Percentiles rank a stretch among this genome's conserved stretches.
phyloP scores from a whole-genome alignment of 192 early-diverging fungal species.

The Backusella sp. region DNA sequence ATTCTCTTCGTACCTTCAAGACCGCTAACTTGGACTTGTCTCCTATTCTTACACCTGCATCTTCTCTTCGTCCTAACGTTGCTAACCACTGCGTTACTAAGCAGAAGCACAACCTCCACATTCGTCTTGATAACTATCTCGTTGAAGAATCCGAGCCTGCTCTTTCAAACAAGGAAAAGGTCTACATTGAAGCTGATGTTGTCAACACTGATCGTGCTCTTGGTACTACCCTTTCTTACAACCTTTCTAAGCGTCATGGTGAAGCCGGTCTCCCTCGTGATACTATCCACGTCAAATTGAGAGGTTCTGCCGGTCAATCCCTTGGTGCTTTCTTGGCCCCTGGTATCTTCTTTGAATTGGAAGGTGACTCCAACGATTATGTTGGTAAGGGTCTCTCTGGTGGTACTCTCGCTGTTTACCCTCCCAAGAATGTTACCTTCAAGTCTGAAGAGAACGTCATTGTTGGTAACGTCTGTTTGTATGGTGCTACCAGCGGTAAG shows the following conservation, averaged over 20 bases:
- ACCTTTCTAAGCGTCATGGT: conserved; percentile 76
- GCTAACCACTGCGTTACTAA: conserved; percentile 78
- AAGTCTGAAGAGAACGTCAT: conserved; percentile 88
- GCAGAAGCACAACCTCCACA: conserved; percentile 88
- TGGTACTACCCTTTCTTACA: conserved; percentile 90
- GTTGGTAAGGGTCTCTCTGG: conserved; percentile 98
- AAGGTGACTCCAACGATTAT: conserved; percentile 99
- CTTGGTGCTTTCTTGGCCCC: conserved; percentile 92
- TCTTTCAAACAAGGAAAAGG: conserved; percentile 55
- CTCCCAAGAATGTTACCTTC: conserved; percentile 78
- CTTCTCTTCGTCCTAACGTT: conserved; percentile 82
- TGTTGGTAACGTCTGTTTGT: conserved; percentile 97
- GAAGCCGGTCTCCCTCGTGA: conserved; percentile 82
- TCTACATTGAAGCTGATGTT: conserved; percentile 62
- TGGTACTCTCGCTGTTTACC: conserved; percentile 86
- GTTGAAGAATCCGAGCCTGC: conserved; percentile 81
- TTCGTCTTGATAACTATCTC: conserved; percentile 84
- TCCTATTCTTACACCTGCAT: conserved; percentile 87
- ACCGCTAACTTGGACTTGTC: conserved; percentile 82
- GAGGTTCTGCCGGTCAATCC: conserved; percentile 94
- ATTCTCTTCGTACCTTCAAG: conserved; percentile 76
- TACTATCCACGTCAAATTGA: conserved; percentile 84
- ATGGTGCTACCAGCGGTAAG: conserved; percentile 91
- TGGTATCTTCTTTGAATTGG: conserved; percentile 88
- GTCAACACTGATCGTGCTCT: conserved; percentile 96